These are phyloP conservation scores for Aegle marmelos DNA, from an alignment of 345 rosid genomes.

Conservation along the genomic window DNA sequence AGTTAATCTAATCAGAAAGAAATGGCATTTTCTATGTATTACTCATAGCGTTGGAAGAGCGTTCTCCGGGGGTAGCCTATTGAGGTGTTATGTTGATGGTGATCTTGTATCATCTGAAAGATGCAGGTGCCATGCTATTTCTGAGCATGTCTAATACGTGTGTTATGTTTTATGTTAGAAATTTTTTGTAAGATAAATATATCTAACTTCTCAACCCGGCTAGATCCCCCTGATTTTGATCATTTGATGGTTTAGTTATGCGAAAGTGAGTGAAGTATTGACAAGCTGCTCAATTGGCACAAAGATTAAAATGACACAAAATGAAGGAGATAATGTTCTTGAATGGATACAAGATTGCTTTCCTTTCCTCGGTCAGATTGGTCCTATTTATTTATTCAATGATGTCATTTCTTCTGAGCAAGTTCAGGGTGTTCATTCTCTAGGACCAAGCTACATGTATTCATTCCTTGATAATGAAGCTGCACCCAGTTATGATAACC, in stretches of 20 bases:
- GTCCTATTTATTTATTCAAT: slow-evolving; percentile 81
- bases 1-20: slow-evolving; percentile 55
- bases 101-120: slow-evolving; percentile 84
- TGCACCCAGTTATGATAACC: slow-evolving; percentile 47
- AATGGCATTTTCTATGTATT: slow-evolving; percentile 90
- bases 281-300: slow-evolving; percentile 76
- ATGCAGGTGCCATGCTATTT: slow-evolving; percentile 67
- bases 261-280: slow-evolving; percentile 78
- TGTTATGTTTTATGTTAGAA: not conserved
- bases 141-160: slow-evolving; percentile 3
- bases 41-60: slow-evolving; percentile 93
- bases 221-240: slow-evolving; percentile 14
- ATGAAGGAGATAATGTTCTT: slow-evolving; percentile 52
- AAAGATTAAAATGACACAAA: slow-evolving; percentile 47
- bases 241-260: slow-evolving; percentile 59
- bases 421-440: slow-evolving; percentile 66
- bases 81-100: slow-evolving; percentile 85
- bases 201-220: not conserved
- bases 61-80: slow-evolving; percentile 90
- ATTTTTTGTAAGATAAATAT: not conserved
- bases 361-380: slow-evolving; percentile 89
- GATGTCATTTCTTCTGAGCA: slow-evolving; percentile 87
- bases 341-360: slow-evolving; percentile 46
- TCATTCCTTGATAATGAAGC: slow-evolving; percentile 83
- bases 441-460: slow-evolving; percentile 98